A percentile compares a stretch with the other conserved stretches of the same genome.
These are phyloP conservation scores for Ophiosphaerella narmari DNA, from an alignment of 2,329 filamentous ascomycete species.

Conservation along the genomic window DNA sequence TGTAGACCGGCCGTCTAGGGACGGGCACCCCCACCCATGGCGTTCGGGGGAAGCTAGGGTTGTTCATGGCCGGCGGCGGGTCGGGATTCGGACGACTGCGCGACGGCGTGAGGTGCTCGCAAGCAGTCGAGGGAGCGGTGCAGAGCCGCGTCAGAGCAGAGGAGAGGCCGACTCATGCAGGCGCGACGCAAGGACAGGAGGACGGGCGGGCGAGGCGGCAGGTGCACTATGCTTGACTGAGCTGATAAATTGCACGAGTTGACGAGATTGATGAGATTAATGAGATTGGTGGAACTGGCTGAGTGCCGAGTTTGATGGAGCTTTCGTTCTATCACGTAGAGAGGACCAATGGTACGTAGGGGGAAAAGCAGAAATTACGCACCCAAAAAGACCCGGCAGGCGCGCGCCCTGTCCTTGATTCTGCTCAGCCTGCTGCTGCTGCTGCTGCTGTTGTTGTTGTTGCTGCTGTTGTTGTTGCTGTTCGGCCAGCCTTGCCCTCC, in stretches of 20 bases:
- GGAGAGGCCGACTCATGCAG: constrained; percentile 25
- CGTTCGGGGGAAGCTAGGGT: constrained; percentile 38
- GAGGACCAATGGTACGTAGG: background rate
- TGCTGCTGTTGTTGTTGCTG: constrained; percentile 34
- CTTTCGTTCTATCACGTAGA: background rate
- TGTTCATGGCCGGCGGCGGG: constrained; percentile 35
- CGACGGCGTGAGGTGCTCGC: too few species aligned
- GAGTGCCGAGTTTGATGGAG: too few species aligned
- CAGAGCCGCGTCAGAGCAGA: constrained; percentile 17
- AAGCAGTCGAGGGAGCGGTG: constrained; percentile 16
- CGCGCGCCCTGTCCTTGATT: constrained; percentile 39
- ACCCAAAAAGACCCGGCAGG: constrained; percentile 45
- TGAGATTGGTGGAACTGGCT: too few species aligned
- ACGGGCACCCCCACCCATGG: constrained; percentile 18
- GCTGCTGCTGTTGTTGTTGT: constrained; percentile 30
- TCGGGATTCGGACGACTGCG: background rate
- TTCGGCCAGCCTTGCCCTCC: constrained; percentile 43
- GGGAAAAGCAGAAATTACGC: constrained; percentile 16
- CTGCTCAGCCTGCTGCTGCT: constrained; percentile 44
- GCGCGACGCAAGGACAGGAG: background rate
- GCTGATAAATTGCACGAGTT: too few species aligned
- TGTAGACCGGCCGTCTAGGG: constrained; percentile 26
- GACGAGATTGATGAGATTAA: too few species aligned
- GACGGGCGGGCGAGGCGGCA: too few species aligned
- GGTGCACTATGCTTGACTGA: too few species aligned